Conservation (phyloP, 2,329 filamentous ascomycete genomes). For the Apiospora pterosperma region DNA sequence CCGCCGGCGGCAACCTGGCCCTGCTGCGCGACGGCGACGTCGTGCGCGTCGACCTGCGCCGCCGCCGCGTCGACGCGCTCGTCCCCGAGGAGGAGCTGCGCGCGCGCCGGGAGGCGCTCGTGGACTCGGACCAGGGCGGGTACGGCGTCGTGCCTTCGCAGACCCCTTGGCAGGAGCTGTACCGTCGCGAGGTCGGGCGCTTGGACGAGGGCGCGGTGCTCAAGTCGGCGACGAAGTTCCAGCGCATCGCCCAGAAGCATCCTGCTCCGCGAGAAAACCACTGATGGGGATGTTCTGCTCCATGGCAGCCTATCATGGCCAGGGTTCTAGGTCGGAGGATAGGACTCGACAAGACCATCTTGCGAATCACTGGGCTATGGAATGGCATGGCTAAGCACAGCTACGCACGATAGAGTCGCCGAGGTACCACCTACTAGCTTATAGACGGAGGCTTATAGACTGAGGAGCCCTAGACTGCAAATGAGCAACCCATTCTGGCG, state of each 20-base stretch:
- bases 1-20: conserved; percentile 50
- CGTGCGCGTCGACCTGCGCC: conserved; percentile 46
- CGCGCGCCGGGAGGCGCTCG: conserved; percentile 32
- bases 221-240: not conserved
- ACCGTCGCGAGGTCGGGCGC: not conserved
- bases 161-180: not conserved
- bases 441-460: too few species aligned
- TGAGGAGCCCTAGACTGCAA: too few species aligned
- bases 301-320: too few species aligned
- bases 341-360: too few species aligned
- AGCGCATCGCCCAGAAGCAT: not conserved
- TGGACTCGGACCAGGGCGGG: not conserved
- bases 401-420: too few species aligned
- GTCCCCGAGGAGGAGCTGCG: conserved; percentile 38
- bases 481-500: too few species aligned
- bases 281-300: too few species aligned
- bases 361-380: not conserved
- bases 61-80: conserved; percentile 46
- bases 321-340: too few species aligned
- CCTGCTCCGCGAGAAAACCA: not conserved
- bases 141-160: not conserved
- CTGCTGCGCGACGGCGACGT: conserved; percentile 46
- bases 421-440: too few species aligned
- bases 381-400: too few species aligned
- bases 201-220: not conserved